Evolutionary conservation across 2,329 filamentous ascomycete species (phyloP), one percentile per base, ranked within the genome.

Genomic region (Seiridium cupressi): DNA sequence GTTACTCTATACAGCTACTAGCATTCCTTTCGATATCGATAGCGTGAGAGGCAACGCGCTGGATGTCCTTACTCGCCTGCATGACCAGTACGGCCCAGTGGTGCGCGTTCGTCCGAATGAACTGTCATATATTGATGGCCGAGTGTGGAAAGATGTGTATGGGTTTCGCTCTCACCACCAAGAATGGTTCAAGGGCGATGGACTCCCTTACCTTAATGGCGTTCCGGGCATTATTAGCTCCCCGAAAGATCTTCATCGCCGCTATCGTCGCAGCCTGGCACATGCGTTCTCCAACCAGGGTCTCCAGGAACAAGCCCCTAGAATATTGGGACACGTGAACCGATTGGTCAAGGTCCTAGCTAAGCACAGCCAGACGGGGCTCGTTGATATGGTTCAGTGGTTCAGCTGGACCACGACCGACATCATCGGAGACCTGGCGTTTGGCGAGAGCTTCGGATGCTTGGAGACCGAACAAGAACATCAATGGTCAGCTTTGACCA

Each of bases 391-490:
- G 18, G 58, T 58, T 3, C 51, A 59, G 61, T 66, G 56, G 65
- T 60, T 63, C 38, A 57, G 58, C 32, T 55, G 59, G 42, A 36
- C 62, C 6, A 61, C 60, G 10, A 58, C 61, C 6, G 64, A 65
- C 42, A 46, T 63, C 5, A 64, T 65, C 34, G 64, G 64, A 3
- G 61, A 64, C 31, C 57, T 65, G 8, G 57, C 62, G 7, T 65
- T 65, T 42, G 62, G 64, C 13, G 57, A 64, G 42, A 35, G 51
- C 1, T 65, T 65, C 40, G 64, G 62, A 3, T 58, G 61, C 9
- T 26, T 65, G 6, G 44, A 59, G 3, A 38, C 44, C 10, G 60
- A 58, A 3, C 34, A 36, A n/a, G 31, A 61, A 2, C 62, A 63
- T 35, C 59, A 58, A 4, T 65, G 59, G 59, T 57, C 63, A 2